These are phyloP conservation scores for Claviceps purpurea DNA, from an alignment of 2,329 filamentous ascomycete genomes.

Conservation along the genomic window DNA sequence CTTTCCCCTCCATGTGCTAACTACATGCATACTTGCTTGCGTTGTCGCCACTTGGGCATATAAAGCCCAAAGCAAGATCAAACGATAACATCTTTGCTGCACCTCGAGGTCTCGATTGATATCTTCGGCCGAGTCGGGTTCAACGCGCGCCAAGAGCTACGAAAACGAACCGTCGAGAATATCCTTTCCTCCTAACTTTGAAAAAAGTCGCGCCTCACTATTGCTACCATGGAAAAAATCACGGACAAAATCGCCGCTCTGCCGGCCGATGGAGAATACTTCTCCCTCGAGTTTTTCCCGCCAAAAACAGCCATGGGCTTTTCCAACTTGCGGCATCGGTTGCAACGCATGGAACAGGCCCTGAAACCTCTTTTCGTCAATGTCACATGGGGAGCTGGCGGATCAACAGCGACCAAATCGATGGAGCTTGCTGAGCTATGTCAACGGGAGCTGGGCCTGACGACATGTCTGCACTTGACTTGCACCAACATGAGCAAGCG, in stretches of 20 bases:
- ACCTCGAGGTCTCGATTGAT: too few relatives aligned
- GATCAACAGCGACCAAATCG: conserved; percentile 80
- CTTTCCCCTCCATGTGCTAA: not conserved
- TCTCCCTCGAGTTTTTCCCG: conserved; percentile 98
- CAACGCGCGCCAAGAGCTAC: not conserved
- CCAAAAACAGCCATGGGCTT: conserved; percentile 95
- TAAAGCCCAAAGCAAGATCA: too few relatives aligned
- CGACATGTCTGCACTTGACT: conserved; percentile 89
- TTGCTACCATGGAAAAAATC: conserved; percentile 60
- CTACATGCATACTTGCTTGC: not conserved
- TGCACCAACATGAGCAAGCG: conserved; percentile 93
- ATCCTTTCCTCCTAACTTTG: not conserved
- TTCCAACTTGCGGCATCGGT: conserved; percentile 80
- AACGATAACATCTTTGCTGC: too few relatives aligned
- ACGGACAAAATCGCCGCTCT: conserved; percentile 90
- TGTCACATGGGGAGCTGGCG: conserved; percentile 94
- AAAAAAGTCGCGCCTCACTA: not conserved
- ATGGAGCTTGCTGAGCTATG: conserved; percentile 91
- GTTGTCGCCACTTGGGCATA: not conserved
- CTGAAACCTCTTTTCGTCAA: conserved; percentile 89
- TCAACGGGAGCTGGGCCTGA: conserved; percentile 80
- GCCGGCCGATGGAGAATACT: conserved; percentile 69
- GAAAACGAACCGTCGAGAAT: not conserved
- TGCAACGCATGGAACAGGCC: conserved; percentile 88
- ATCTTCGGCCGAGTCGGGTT: not conserved